phyloP scores from a whole-genome alignment of 495 filamentous ascomycete genomes.

The Hypoxylon fuscum region DNA sequence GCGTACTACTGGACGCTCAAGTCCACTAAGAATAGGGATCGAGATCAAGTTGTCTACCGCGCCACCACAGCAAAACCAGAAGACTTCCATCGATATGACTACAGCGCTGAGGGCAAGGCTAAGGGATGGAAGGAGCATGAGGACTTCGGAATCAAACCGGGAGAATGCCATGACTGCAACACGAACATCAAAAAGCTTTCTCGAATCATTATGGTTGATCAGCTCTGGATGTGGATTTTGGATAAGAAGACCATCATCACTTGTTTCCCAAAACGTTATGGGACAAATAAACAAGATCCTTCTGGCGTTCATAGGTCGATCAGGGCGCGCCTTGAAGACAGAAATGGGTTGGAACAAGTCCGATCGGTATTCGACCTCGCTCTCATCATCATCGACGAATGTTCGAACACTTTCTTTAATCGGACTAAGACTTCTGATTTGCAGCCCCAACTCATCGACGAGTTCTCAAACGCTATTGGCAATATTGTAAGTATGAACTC shows the following conservation, averaged over 20 bases:
- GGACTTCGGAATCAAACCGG: constrained; percentile 6
- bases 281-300: constrained; percentile 71
- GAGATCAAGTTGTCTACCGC: constrained; percentile 75
- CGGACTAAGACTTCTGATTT: constrained; percentile 65
- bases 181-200: constrained; percentile 57
- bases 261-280: constrained; percentile 72
- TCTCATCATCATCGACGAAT: constrained; percentile 70
- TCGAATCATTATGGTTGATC: constrained; percentile 80
- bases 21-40: constrained; percentile 67
- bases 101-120: background rate
- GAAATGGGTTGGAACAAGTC: constrained; percentile 56
- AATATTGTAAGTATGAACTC: constrained; percentile 40
- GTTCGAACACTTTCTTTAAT: constrained; percentile 70
- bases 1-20: constrained; percentile 70
- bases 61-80: constrained; percentile 44
- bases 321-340: constrained; percentile 39
- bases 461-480: constrained; percentile 68
- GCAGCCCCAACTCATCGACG: constrained; percentile 72
- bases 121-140: constrained; percentile 30
- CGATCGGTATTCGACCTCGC: constrained; percentile 73
- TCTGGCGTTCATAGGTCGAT: constrained; percentile 72
- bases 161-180: constrained; percentile 39
- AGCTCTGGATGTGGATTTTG: constrained; percentile 79
- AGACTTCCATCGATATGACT: constrained; percentile 37
- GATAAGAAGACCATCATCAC: constrained; percentile 74